Conservation (phyloP, 805 yeast genomes). For the Suhomyces canberraensis region DNA sequence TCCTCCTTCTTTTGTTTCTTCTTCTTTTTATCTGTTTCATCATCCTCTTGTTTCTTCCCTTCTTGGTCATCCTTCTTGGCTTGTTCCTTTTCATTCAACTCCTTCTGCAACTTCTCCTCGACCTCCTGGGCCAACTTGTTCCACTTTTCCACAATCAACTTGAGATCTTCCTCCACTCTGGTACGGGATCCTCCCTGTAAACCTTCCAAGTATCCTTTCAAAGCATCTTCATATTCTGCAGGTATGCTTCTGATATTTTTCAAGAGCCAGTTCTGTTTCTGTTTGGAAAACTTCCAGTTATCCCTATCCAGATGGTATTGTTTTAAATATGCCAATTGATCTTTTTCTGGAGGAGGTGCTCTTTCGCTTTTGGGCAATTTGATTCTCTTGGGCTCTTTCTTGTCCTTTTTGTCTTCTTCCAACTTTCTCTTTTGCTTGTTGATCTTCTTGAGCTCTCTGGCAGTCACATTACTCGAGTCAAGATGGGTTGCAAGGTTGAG, state of each 20-base stretch:
- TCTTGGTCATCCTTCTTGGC: conserved; percentile 17
- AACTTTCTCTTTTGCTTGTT: conserved; percentile 30
- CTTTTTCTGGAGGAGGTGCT: conserved; percentile 71
- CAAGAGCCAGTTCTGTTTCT: conserved; percentile 82
- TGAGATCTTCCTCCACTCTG: conserved; percentile 51
- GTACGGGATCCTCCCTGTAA: conserved; percentile 69
- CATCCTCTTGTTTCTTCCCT: conserved; percentile 7
- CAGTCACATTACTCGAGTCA: conserved; percentile 39
- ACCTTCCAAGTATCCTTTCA: conserved; percentile 53
- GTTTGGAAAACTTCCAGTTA: conserved; percentile 82
- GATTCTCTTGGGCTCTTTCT: conserved; percentile 66
- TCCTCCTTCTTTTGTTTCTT: conserved; percentile 9
- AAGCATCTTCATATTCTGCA: conserved; percentile 47
- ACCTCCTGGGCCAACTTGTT: conserved; percentile 46
- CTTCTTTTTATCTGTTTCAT: neutral
- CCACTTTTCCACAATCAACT: conserved; percentile 51
- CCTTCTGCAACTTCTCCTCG: conserved; percentile 37
- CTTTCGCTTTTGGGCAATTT: conserved; percentile 69
- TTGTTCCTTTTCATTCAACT: conserved; percentile 21
- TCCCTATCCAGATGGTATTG: conserved; percentile 53
- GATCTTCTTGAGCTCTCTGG: conserved; percentile 41
- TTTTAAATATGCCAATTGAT: conserved; percentile 64
- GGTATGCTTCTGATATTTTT: conserved; percentile 57
- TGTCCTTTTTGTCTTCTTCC: conserved; percentile 20
- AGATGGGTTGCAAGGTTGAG: conserved; percentile 44